These are phyloP conservation scores for Paramecium sonneborni DNA, from an alignment of 73 alveolate species.

Conservation along the genomic window DNA sequence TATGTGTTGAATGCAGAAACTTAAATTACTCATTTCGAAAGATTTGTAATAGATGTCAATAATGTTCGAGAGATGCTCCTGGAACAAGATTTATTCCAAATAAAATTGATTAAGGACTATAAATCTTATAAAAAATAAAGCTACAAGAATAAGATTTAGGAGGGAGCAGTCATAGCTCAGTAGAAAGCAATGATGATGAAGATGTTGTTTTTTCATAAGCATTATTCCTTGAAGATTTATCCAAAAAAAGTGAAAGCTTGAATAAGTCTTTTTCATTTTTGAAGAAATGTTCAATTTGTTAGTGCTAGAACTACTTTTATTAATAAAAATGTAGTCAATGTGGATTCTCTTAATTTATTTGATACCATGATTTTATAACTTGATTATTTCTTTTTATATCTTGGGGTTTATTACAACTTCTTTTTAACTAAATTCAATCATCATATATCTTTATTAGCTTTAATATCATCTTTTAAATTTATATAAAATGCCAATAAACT, in stretches of 20 bases:
- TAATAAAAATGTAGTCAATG: conserved; percentile 18
- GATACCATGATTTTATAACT: neutral
- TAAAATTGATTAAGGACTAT: neutral
- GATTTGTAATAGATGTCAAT: conserved; percentile 88
- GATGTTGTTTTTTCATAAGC: conserved; percentile 52
- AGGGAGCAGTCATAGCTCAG: neutral
- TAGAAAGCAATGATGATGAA: conserved; percentile 39
- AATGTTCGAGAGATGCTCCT: conserved; percentile 37
- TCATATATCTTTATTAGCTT: neutral
- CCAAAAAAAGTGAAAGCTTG: neutral
- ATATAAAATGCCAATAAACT: neutral
- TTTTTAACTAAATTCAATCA: neutral
- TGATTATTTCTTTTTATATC: neutral
- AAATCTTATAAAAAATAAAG: neutral
- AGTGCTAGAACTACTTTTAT: conserved; percentile 17
- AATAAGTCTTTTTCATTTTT: neutral
- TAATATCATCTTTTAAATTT: neutral
- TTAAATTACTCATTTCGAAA: conserved; percentile 88
- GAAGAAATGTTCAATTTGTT: conserved; percentile 10
- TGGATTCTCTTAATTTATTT: conserved; percentile 15
- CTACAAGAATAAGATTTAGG: neutral
- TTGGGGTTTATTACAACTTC: neutral
- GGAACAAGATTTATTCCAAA: conserved; percentile 47
- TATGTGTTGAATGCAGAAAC: conserved; percentile 83
- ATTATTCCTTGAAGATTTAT: conserved; percentile 29